Percentiles rank a stretch among this genome's conserved stretches.
Conservation (phyloP, 2,329 filamentous ascomycete species). For the Coleophoma eucalyptorum region DNA sequence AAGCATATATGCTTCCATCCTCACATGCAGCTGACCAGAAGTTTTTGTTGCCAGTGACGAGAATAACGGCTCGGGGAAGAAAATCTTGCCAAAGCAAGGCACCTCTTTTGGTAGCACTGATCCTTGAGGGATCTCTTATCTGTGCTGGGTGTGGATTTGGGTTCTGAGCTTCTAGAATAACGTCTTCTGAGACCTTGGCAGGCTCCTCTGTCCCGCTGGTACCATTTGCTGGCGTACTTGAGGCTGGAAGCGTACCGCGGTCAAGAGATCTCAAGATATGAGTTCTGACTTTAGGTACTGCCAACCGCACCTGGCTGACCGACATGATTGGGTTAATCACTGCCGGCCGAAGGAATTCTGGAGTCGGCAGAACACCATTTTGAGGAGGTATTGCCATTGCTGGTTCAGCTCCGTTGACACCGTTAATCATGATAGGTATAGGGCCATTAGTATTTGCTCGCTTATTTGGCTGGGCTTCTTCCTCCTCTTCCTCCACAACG, state of each 20-base stretch:
- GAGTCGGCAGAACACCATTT: constrained; percentile 62
- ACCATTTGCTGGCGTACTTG: constrained; percentile 27
- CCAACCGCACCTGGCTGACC: constrained; percentile 79
- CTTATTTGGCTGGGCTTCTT: constrained; percentile 55
- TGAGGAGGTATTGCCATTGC: constrained; percentile 59
- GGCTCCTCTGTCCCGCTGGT: constrained; percentile 53
- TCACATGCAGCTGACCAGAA: constrained; percentile 95
- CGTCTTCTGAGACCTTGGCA: constrained; percentile 60
- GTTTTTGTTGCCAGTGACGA: constrained; percentile 83
- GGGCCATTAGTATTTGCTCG: constrained; percentile 63
- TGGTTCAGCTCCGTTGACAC: constrained; percentile 72
- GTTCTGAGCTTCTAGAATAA: constrained; percentile 87
- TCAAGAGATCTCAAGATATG: constrained; percentile 83
- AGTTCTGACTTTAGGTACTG: constrained; percentile 80
- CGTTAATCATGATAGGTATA: constrained; percentile 71
- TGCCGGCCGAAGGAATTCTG: constrained; percentile 84
- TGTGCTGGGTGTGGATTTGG: constrained; percentile 56
- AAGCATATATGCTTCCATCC: constrained; percentile 84
- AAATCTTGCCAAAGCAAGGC: constrained; percentile 91
- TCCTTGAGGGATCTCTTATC: constrained; percentile 76
- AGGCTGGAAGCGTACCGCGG: constrained; percentile 45
- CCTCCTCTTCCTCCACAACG: constrained; percentile 70
- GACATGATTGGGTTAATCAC: constrained; percentile 79
- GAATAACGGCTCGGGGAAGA: constrained; percentile 78
- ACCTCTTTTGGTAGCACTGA: constrained; percentile 78